Evolutionary conservation across 106 monocot species (phyloP).

Genomic region (Platanthera guangdongensis): DNA sequence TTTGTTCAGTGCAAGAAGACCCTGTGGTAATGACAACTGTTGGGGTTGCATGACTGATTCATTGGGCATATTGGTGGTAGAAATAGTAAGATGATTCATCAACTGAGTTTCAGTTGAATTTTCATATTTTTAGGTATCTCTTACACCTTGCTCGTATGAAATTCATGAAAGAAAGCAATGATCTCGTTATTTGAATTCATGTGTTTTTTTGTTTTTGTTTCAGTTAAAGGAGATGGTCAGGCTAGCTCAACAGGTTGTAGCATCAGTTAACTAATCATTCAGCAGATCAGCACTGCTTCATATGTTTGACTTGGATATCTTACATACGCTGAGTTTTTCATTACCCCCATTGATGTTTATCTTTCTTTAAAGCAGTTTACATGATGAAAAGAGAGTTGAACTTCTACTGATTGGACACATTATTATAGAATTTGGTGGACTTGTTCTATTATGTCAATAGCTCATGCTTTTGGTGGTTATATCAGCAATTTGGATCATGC

Average conservation of each 20-base stretch:
- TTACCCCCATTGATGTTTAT: background rate
- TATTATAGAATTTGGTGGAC: background rate
- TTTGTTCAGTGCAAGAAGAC: background rate
- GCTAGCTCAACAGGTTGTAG: background rate
- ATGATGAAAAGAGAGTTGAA: conserved; percentile 4
- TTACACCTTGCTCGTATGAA: background rate
- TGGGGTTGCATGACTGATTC: background rate
- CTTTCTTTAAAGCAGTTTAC: background rate
- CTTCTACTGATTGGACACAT: background rate
- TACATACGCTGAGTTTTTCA: background rate
- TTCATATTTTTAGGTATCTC: background rate
- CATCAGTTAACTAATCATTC: background rate
- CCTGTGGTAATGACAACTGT: background rate
- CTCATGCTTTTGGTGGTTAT: too few relatives aligned
- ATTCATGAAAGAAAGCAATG: background rate
- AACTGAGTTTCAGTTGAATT: background rate
- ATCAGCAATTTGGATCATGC: too few relatives aligned
- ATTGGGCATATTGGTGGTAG: background rate
- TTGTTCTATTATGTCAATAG: too few relatives aligned
- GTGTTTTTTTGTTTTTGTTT: conserved; percentile 1
- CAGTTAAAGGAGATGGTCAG: background rate
- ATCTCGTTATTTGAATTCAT: background rate
- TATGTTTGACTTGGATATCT: background rate
- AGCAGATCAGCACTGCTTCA: background rate
- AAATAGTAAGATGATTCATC: background rate